Evolutionary conservation across 768 basidiomycete genomes (phyloP).

Genomic region (Clathrus columnatus): DNA sequence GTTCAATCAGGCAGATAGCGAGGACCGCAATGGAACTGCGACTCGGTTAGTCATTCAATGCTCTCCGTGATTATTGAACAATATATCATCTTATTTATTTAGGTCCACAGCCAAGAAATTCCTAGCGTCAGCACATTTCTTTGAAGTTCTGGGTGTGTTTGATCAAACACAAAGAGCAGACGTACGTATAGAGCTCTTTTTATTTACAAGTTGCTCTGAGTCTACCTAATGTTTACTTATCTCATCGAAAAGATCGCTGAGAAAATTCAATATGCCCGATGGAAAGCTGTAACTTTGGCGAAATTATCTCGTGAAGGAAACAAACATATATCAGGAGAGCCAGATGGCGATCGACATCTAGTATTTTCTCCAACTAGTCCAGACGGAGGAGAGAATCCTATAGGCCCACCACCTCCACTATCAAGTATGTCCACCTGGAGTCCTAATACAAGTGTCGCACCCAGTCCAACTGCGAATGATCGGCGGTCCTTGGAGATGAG

Average conservation of each 20-base stretch:
- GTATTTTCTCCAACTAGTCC: conserved; percentile 18
- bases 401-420: conserved; percentile 19
- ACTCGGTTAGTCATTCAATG: conserved; percentile 48
- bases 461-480: conserved; percentile 11
- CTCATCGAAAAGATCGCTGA: conserved; percentile 54
- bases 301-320: conserved; percentile 94
- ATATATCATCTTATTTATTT: conserved; percentile 11
- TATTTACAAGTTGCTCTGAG: too few relatives aligned
- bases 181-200: conserved; percentile 29
- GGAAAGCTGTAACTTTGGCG: conserved; percentile 94
- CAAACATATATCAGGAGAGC: conserved; percentile 71
- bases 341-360: conserved; percentile 31
- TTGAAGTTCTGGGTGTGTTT: conserved; percentile 80
- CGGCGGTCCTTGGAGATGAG: not conserved
- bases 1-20: conserved; percentile 85
- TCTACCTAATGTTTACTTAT: not conserved
- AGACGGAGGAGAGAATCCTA: not conserved
- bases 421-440: conserved; percentile 25
- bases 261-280: conserved; percentile 90
- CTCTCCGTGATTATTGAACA: not conserved
- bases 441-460: conserved; percentile 23
- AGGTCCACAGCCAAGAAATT: conserved; percentile 93
- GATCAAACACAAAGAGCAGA: conserved; percentile 46
- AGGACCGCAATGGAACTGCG: conserved; percentile 71
- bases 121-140: conserved; percentile 88